A percentile compares a stretch with the other conserved stretches of the same genome.
Evolutionary conservation across 306 rosid genomes (phyloP).

Genomic region (Sechiopsis laciniata): DNA sequence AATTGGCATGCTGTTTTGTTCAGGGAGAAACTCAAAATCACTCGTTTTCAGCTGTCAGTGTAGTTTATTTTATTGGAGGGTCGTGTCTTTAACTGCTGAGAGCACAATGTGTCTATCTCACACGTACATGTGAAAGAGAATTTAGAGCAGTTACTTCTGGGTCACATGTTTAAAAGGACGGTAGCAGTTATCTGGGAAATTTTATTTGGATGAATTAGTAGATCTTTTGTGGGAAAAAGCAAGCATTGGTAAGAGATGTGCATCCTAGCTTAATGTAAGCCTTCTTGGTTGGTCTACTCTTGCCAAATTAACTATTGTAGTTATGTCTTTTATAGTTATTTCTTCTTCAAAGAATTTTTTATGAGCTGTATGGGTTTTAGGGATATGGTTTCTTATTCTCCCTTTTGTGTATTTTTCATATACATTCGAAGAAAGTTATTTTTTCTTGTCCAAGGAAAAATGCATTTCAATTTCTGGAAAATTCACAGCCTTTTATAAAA

Average conservation of each 20-base stretch:
- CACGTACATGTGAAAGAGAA: background rate
- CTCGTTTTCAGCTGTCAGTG: background rate
- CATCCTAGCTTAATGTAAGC: background rate
- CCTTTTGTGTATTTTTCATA: background rate
- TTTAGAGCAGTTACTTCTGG: background rate
- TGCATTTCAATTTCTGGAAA: background rate
- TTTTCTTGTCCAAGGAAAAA: conserved; percentile 9
- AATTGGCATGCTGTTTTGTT: background rate
- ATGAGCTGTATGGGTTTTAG: background rate
- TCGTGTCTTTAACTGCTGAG: background rate
- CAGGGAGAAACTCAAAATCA: background rate
- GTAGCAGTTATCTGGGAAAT: background rate
- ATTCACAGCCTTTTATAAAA: background rate
- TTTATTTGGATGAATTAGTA: conserved; percentile 8
- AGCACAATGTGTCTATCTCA: background rate
- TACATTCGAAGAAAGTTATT: background rate
- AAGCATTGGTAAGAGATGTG: conserved; percentile 9
- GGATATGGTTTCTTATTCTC: background rate
- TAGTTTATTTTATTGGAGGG: conserved; percentile 12
- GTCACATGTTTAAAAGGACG: background rate
- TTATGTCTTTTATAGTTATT: background rate
- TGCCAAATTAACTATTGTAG: background rate
- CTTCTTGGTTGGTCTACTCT: background rate
- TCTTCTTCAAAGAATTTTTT: background rate
- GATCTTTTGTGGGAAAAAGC: conserved; percentile 1